These are phyloP conservation scores for Solanum piurae DNA, from an alignment of 257 asterid genomes.

Conservation along the genomic window DNA sequence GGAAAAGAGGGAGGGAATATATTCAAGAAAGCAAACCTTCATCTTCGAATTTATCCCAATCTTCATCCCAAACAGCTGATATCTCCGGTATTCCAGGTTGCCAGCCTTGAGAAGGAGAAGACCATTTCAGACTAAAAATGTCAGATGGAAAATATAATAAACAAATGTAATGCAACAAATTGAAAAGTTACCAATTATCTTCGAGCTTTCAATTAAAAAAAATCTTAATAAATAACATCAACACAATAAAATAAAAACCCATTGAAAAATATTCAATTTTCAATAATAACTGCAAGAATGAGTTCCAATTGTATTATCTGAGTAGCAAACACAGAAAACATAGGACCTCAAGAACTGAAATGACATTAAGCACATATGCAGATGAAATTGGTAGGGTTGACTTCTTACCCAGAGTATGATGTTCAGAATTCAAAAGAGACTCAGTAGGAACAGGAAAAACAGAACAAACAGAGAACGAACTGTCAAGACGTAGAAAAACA, in stretches of 20 bases:
- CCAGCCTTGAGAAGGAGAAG: constrained; percentile 58
- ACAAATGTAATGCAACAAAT: background rate
- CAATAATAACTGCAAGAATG: background rate
- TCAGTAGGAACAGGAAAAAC: background rate
- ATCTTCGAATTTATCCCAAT: constrained; percentile 98
- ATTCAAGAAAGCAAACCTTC: constrained; percentile 51
- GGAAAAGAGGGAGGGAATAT: constrained; percentile 1
- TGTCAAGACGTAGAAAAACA: constrained; percentile 6
- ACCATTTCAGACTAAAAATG: background rate
- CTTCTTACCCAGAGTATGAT: background rate
- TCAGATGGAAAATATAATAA: background rate
- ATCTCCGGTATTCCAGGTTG: constrained; percentile 85
- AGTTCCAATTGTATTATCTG: background rate
- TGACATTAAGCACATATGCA: background rate
- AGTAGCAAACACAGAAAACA: background rate
- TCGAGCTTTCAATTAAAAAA: background rate
- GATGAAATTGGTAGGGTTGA: background rate
- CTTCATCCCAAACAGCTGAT: constrained; percentile 95
- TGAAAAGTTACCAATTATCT: background rate
- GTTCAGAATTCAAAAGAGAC: background rate
- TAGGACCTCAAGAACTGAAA: background rate
- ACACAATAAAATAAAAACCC: background rate
- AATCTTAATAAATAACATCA: background rate
- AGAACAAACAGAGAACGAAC: constrained; percentile 1
- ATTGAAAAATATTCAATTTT: background rate